These are phyloP conservation scores for Cylindrotheca fusiformis DNA, from an alignment of 108 stramenopile genomes.

Conservation along the genomic window DNA sequence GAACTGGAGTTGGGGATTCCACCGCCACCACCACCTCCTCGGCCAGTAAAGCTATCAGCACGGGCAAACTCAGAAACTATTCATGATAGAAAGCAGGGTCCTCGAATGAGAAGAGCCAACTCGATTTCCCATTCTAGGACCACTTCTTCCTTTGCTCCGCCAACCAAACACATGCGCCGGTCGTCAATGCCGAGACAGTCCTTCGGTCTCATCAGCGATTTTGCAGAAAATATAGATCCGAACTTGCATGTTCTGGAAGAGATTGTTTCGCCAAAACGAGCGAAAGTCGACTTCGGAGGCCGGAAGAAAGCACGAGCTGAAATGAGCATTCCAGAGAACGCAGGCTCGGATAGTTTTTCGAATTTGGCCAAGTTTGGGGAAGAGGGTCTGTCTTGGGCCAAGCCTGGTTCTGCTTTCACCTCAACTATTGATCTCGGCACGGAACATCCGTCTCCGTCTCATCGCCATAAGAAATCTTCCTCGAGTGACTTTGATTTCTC, in stretches of 20 bases:
- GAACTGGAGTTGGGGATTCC: neutral
- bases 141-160: neutral
- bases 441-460: neutral
- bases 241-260: constrained; percentile 27
- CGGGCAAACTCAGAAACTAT: neutral
- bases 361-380: constrained; percentile 18
- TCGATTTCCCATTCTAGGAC: no score
- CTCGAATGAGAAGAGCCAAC: neutral
- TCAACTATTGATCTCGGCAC: neutral
- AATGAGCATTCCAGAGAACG: neutral
- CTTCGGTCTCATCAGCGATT: neutral
- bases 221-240: constrained; percentile 26
- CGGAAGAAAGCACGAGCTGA: constrained; percentile 28
- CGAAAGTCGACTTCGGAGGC: constrained; percentile 6
- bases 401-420: neutral
- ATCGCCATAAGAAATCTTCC: constrained; percentile 3
- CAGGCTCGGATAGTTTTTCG: constrained; percentile 17
- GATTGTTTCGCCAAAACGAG: constrained; percentile 29
- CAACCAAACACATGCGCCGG: neutral
- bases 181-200: neutral
- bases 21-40: neutral
- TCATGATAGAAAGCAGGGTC: neutral
- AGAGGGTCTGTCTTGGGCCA: constrained; percentile 7
- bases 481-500: neutral
- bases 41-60: neutral